A percentile compares a stretch with the other conserved stretches of the same genome.
Evolutionary conservation across 2,329 filamentous ascomycete genomes (phyloP).

Genomic region (Cladophialophora immunda): DNA sequence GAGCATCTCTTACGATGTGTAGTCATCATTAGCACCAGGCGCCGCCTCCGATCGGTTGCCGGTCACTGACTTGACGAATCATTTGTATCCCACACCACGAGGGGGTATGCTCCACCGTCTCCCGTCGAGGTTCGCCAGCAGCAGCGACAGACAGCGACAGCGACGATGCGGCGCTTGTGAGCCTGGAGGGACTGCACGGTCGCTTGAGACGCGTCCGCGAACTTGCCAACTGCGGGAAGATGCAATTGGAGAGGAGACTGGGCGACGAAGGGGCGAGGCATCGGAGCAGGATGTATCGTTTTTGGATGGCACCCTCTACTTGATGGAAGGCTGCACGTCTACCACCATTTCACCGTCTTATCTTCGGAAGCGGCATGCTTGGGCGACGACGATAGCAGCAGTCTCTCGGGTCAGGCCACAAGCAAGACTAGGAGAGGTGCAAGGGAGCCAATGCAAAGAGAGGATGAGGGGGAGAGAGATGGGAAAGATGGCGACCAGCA

Average conservation of each 20-base stretch:
- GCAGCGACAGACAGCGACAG: background rate
- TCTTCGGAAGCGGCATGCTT: constrained; percentile 8
- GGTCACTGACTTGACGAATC: constrained; percentile 5
- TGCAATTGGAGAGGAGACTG: background rate
- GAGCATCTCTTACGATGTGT: constrained; percentile 28
- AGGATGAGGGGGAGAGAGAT: background rate
- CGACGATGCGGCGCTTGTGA: background rate
- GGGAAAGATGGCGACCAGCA: background rate
- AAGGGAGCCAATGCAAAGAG: background rate
- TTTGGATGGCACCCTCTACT: background rate
- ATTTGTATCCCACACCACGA: constrained; percentile 2
- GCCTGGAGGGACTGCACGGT: background rate
- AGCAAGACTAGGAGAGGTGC: background rate
- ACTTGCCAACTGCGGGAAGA: background rate
- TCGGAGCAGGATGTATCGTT: background rate
- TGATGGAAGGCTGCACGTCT: background rate
- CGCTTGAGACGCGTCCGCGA: background rate
- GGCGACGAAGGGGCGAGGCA: background rate
- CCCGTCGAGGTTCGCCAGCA: constrained; percentile 2
- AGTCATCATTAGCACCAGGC: constrained; percentile 15
- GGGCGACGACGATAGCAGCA: background rate
- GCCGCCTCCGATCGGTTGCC: background rate
- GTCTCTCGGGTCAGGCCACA: background rate
- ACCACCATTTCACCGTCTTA: background rate
- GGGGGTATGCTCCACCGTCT: background rate